Conservation (phyloP, 176 grass and related monocot species). For the Eragrostis nindensis region DNA sequence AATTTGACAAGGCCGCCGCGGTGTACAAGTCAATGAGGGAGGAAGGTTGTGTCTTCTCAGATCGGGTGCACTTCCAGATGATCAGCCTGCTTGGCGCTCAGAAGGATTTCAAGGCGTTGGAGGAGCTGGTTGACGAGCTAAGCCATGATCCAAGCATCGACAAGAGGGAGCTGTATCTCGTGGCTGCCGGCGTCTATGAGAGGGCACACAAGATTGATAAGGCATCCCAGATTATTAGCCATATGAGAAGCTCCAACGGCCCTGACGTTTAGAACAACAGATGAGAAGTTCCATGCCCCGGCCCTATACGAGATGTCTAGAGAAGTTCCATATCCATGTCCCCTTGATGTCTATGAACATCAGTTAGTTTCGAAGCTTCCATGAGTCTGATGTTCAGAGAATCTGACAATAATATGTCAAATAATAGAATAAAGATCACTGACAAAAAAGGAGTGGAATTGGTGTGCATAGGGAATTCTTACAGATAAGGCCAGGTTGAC, state of each 20-base stretch:
- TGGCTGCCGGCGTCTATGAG: constrained; percentile 68
- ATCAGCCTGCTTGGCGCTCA: constrained; percentile 78
- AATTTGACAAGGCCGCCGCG: constrained; percentile 61
- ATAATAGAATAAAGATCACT: background rate
- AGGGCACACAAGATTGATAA: constrained; percentile 75
- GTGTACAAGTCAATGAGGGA: constrained; percentile 70
- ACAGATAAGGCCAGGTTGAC: background rate
- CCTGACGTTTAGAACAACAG: constrained; percentile 11
- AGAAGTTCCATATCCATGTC: background rate
- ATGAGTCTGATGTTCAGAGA: background rate
- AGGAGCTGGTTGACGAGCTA: constrained; percentile 60
- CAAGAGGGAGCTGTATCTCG: constrained; percentile 83
- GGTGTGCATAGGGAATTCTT: background rate
- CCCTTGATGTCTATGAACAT: background rate
- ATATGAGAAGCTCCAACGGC: constrained; percentile 57
- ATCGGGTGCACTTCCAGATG: constrained; percentile 98
- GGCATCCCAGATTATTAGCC: constrained; percentile 65
- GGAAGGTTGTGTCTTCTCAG: constrained; percentile 81
- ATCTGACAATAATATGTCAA: constrained; percentile 2
- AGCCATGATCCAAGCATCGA: constrained; percentile 71
- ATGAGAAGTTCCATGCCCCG: constrained; percentile 56
- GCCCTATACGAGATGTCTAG: too few species aligned
- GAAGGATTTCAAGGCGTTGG: constrained; percentile 72
- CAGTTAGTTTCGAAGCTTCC: background rate
- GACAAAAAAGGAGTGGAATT: background rate